Conservation (phyloP, 441 rosid species). For the Populus hybrid region DNA sequence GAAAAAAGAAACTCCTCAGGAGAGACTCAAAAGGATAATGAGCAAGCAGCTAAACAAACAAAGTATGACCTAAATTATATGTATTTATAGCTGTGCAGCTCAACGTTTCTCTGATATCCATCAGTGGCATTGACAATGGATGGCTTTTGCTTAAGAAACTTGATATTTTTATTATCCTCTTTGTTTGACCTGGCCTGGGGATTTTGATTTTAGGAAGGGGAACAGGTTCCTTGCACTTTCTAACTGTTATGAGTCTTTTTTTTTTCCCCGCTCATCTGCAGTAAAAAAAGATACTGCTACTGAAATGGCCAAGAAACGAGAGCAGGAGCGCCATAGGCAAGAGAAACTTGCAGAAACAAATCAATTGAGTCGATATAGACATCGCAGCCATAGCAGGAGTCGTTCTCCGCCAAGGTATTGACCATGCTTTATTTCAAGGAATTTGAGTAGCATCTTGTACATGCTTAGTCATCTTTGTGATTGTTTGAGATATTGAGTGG, state of each 20-base stretch:
- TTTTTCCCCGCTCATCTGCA: constrained; percentile 28
- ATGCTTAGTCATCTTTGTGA: not conserved
- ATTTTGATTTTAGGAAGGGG: not conserved
- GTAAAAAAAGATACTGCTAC: constrained; percentile 96
- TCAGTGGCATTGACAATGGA: not conserved
- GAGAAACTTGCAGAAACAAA: constrained; percentile 91
- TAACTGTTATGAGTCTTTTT: not conserved
- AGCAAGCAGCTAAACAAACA: constrained; percentile 85
- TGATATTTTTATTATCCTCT: not conserved
- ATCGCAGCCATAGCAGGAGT: constrained; percentile 79
- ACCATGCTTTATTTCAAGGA: constrained; percentile 5
- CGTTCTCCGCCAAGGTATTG: constrained; percentile 81
- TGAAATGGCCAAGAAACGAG: constrained; percentile 86
- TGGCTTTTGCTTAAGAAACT: not conserved
- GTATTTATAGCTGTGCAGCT: not conserved
- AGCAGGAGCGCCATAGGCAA: constrained; percentile 83
- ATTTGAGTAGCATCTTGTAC: not conserved
- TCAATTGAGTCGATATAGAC: constrained; percentile 59
- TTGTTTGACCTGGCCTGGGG: not conserved
- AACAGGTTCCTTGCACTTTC: not conserved
- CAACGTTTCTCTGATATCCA: not conserved
- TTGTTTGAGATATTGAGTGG: not conserved
- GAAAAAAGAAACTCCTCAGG: constrained; percentile 97
- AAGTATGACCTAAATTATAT: constrained; percentile 44
- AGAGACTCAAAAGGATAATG: constrained; percentile 96